Conservation (phyloP, 345 rosid species). For the Bruguiera gymnorhiza region DNA sequence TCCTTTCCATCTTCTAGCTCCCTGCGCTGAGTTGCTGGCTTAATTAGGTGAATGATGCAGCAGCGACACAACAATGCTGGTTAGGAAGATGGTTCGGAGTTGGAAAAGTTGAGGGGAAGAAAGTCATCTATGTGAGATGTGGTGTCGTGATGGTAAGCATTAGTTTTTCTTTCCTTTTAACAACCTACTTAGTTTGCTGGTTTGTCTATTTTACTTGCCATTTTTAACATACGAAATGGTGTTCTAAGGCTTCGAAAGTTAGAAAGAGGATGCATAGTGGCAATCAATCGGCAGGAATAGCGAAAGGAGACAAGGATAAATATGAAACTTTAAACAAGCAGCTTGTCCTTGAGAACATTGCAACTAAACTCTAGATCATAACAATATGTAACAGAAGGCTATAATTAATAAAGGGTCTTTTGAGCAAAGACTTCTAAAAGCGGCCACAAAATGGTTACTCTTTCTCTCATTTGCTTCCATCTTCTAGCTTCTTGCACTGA, state of each 20-base stretch:
- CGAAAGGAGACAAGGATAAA: too few relatives aligned
- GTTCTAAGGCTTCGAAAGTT: too few relatives aligned
- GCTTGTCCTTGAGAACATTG: too few relatives aligned
- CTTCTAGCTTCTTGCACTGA: not conserved
- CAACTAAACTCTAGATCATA: too few relatives aligned
- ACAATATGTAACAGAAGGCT: too few relatives aligned
- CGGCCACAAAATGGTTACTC: not conserved
- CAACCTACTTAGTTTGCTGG: not conserved
- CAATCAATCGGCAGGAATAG: too few relatives aligned
- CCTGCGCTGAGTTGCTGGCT: not conserved
- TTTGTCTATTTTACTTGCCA: too few relatives aligned
- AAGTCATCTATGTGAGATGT: constrained; percentile 50
- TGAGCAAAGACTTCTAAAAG: too few relatives aligned
- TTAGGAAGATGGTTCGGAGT: constrained; percentile 35
- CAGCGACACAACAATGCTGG: constrained; percentile 56
- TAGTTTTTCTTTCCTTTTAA: not conserved
- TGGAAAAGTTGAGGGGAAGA: constrained; percentile 38
- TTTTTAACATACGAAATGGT: not conserved
- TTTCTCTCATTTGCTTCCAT: not conserved
- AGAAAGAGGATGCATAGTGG: too few relatives aligned
- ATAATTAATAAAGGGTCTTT: too few relatives aligned
- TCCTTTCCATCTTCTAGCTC: not conserved
- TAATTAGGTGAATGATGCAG: constrained; percentile 48
- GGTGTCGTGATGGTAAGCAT: constrained; percentile 47
- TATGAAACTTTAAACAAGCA: too few relatives aligned